Evolutionary conservation across 495 filamentous ascomycete genomes (phyloP).

Genomic region (Aspergillus sclerotioniger): DNA sequence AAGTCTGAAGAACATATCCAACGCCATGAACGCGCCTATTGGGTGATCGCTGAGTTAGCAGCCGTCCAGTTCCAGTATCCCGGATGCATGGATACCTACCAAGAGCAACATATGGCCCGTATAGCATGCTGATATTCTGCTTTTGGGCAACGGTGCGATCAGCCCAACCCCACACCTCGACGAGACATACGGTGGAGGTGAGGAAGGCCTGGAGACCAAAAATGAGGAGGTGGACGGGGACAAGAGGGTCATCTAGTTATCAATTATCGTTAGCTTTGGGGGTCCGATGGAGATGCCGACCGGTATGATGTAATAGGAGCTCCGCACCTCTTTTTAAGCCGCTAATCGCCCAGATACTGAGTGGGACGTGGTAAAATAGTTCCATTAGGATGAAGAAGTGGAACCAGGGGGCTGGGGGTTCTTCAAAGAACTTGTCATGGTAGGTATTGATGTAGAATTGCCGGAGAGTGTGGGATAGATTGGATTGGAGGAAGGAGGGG

Average conservation of each 20-base stretch:
- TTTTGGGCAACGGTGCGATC: slow-evolving; percentile 56
- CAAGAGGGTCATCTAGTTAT: slow-evolving; percentile 53
- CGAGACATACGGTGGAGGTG: slow-evolving; percentile 69
- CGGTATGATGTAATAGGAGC: background rate
- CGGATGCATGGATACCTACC: slow-evolving; percentile 51
- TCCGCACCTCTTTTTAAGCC: slow-evolving; percentile 51
- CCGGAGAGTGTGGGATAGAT: slow-evolving; percentile 51
- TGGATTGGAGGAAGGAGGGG: slow-evolving; percentile 52
- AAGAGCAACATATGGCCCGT: slow-evolving; percentile 69
- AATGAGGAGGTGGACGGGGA: slow-evolving; percentile 65
- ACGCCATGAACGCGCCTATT: slow-evolving; percentile 53
- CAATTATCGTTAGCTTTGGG: background rate
- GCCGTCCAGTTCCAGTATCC: background rate
- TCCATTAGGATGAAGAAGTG: slow-evolving; percentile 66
- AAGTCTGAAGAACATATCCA: slow-evolving; percentile 54
- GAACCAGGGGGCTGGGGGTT: slow-evolving; percentile 66
- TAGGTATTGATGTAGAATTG: slow-evolving; percentile 64
- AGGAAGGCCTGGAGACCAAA: slow-evolving; percentile 68
- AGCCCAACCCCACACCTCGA: slow-evolving; percentile 55
- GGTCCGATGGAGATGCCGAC: background rate
- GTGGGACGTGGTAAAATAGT: slow-evolving; percentile 63
- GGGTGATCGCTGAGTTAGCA: background rate
- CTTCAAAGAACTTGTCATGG: slow-evolving; percentile 73
- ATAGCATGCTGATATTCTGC: slow-evolving; percentile 58
- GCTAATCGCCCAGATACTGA: slow-evolving; percentile 62